Base-by-base conservation (phyloP, 179 eudicot species). In the Camellia oleifera region DNA sequence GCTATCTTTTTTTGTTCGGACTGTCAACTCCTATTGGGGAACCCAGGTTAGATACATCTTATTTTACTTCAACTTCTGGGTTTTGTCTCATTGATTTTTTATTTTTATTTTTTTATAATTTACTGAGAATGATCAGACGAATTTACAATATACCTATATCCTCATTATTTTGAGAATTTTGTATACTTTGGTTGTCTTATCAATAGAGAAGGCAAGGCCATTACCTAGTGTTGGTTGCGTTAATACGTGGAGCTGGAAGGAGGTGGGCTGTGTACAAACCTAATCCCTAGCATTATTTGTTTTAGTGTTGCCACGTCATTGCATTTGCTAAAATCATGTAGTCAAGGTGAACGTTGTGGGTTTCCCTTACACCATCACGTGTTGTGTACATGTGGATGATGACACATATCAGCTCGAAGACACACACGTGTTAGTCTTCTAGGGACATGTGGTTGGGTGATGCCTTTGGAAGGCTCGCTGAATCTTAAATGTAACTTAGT, bases 21-120 rank as follows among this genome's bases (percentile, higher is more conserved):
- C 89, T 58, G 76, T 92, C 85, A 95, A 95, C 88, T 95, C 98
- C 73, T 94, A 93, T 56, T 95, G 92, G 95, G 97, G 98, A 84
- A 94, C 97, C 67, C 99, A 95, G 99, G 99, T 95, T 54, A 91
- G 90, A 65, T 61, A 65, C 74, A 77, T 7, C 14, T 40, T 23
- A 52, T 57, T 5, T 26, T 46, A 70, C 76, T 82, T 75, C 23
- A 63, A 52, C 12, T 78, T 73, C 65, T 42, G 69, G 67, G 8
- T 44, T 9, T 54, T 61, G 67, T 23, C 64, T 20, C 14, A 4
- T 4, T 48, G 52, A 4, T 7, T 48, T 48, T 48, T 48, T 48
- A 4, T 48, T 7, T 48, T 48, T 48, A 48, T 4, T 48, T 48
- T 48, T 2, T 48, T 4, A 7, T 4, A 48, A 48, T 48, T 48